phyloP scores from a whole-genome alignment of 2,329 filamentous ascomycete genomes.

The Aspergillus versicolor region DNA sequence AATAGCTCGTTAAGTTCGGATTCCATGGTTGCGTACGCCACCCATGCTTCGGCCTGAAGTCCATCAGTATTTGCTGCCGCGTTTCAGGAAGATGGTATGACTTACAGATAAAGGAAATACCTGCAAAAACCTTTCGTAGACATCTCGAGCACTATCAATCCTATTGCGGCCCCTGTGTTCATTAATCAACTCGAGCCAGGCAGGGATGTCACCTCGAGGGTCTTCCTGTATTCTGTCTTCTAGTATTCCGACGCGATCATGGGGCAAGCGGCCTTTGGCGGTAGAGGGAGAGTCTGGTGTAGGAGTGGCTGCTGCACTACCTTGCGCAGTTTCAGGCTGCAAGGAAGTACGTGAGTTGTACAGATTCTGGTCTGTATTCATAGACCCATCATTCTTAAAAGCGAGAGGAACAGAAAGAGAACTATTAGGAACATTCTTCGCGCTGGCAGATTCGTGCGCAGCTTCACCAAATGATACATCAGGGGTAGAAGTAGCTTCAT shows the following conservation, averaged over 20 bases:
- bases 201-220: slow-evolving; percentile 85
- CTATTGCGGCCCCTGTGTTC: slow-evolving; percentile 81
- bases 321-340: slow-evolving; percentile 32
- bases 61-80: slow-evolving; percentile 32
- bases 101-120: slow-evolving; percentile 90
- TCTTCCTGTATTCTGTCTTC: slow-evolving; percentile 92
- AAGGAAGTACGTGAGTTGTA: slow-evolving; percentile 36
- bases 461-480: slow-evolving; percentile 62
- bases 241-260: slow-evolving; percentile 74
- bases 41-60: slow-evolving; percentile 82
- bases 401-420: slow-evolving; percentile 50
- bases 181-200: slow-evolving; percentile 83
- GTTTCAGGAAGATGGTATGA: slow-evolving; percentile 25
- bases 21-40: slow-evolving; percentile 85
- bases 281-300: slow-evolving; percentile 46
- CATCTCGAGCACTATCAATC: slow-evolving; percentile 73
- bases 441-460: slow-evolving; percentile 49
- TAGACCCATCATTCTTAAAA: slow-evolving; percentile 43
- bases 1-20: slow-evolving; percentile 79
- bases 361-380: slow-evolving; percentile 36
- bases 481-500: slow-evolving; percentile 55
- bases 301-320: slow-evolving; percentile 39
- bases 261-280: slow-evolving; percentile 59
- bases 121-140: slow-evolving; percentile 83
- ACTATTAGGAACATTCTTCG: slow-evolving; percentile 52